Base-by-base conservation (phyloP, 1,284 basidiomycete species). In the Cryptococcus depauperatus region DNA sequence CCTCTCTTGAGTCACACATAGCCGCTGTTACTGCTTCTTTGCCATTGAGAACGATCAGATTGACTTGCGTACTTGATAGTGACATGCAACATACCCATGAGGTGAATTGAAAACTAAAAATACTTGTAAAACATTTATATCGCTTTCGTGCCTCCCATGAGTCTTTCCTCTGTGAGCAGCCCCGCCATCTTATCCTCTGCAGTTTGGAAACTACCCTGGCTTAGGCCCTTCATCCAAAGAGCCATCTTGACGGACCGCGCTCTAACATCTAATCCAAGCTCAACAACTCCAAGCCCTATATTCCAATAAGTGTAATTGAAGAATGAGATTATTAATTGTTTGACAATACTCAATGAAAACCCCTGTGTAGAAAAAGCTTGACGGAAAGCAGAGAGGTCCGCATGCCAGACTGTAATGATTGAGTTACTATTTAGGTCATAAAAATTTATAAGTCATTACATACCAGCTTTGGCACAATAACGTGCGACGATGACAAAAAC, bases 401-500 rank as follows among this genome's bases (percentile, higher is more conserved):
- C 84, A 55, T 79, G 74, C 83, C 89, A 95, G 2, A 91, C 84
- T n/a, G n/a, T n/a, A n/a, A n/a, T 30, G 90, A 81, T 29, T 11
- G 26, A 29, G 4, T 28, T 28, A 16, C 32, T n/a, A 25, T 11
- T 19, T 9, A 34, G 25, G 6, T 21, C 10, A 9, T 8, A 13
- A 22, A 5, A 35, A 1, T 13, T 14, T 18, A 13, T 29, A 18
- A 23, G 25, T 25, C 11, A 14, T 6, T 2, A 57, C 61, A 45
- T 23, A 61, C 62, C 55, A 13, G 66, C 62, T 47, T 58, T 34
- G 38, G 83, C 78, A 67, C 93, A 97, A 69, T 88, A 95, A 58
- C 88, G 84, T 0, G 91, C 91, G 5, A 86, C 84, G 50, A 97
- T 85, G 32, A 97, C 68, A 68, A 96, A 98, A 59, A 95, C 81